Percentiles rank a stretch among this genome's conserved stretches.
These are phyloP conservation scores for Neurospora sp. DNA, from an alignment of 495 filamentous ascomycete species.

Conservation along the genomic window DNA sequence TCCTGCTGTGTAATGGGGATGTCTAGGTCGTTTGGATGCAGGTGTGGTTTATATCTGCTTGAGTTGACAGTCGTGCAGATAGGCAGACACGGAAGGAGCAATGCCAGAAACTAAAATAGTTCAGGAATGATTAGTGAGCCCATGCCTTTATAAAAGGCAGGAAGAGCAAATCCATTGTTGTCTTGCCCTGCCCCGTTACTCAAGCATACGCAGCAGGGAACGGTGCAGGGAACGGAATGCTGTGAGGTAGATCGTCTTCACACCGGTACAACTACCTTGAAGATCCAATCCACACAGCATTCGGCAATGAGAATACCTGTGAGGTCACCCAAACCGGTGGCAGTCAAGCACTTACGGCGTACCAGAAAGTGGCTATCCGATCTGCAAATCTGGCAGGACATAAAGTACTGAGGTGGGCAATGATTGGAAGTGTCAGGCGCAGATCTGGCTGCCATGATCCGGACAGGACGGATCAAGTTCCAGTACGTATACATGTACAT, in stretches of 20 bases:
- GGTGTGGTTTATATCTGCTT: not conserved
- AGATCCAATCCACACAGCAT: constrained; percentile 1
- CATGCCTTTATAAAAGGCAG: not conserved
- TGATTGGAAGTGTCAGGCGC: not conserved
- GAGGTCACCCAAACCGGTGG: not conserved
- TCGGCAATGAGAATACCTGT: not conserved
- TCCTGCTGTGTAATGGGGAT: not conserved
- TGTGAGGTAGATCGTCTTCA: not conserved
- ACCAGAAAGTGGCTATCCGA: not conserved
- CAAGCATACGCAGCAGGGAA: not conserved
- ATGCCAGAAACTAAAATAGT: not conserved
- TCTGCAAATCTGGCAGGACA: not conserved
- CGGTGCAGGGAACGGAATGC: not conserved
- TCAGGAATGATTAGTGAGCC: not conserved
- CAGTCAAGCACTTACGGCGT: not conserved
- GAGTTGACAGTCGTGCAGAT: not conserved
- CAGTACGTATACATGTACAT: not conserved
- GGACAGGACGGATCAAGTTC: not conserved
- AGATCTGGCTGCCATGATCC: constrained; percentile 11
- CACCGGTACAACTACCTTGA: constrained; percentile 4
- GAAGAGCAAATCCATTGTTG: not conserved
- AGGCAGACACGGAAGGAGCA: not conserved
- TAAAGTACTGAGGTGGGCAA: not conserved
- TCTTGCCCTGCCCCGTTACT: not conserved
- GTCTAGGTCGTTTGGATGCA: not conserved